A percentile compares a stretch with the other conserved stretches of the same genome.
These are phyloP conservation scores for Fusarium camptoceras DNA, from an alignment of 2,329 filamentous ascomycete species.

Conservation along the genomic window DNA sequence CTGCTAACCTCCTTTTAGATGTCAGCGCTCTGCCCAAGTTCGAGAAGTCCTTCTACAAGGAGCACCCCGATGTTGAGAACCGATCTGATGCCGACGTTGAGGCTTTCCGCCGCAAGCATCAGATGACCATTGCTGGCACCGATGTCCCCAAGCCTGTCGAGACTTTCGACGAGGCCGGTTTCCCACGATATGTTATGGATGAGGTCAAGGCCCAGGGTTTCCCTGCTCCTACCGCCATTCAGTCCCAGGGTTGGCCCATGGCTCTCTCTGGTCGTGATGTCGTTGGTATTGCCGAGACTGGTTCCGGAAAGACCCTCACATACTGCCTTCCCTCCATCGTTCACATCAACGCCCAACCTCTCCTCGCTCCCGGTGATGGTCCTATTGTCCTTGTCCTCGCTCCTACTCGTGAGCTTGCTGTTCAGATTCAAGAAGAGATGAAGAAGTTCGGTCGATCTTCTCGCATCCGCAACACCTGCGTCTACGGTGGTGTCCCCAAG, in stretches of 20 bases:
- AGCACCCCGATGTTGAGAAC: conserved; percentile 80
- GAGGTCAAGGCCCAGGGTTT: conserved; percentile 99
- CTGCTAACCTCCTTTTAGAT: conserved; percentile 65
- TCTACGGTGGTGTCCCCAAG: conserved; percentile 99
- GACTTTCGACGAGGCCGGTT: conserved; percentile 97
- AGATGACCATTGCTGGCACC: conserved; percentile 83
- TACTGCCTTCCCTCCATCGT: conserved; percentile 99
- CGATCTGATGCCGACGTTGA: conserved; percentile 85
- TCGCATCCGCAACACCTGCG: conserved; percentile 97
- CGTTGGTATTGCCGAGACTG: conserved; percentile 98
- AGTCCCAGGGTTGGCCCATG: conserved; percentile 99
- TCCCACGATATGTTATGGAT: conserved; percentile 96
- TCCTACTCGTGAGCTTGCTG: conserved; percentile 95
- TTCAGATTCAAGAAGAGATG: conserved; percentile 98
- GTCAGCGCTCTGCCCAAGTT: conserved; percentile 87
- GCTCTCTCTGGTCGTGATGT: conserved; percentile 97
- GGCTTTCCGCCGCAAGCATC: conserved; percentile 85
- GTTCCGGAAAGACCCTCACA: conserved; percentile 98
- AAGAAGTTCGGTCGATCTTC: conserved; percentile 99
- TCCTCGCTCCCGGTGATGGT: conserved; percentile 93
- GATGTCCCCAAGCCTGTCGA: conserved; percentile 94
- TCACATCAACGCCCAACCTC: conserved; percentile 98
- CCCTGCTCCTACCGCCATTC: conserved; percentile 91
- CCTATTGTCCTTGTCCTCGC: conserved; percentile 97
- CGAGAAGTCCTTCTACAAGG: conserved; percentile 99